These are phyloP conservation scores for Claviceps digitariae DNA, from an alignment of 2,329 filamentous ascomycete species.

Conservation along the genomic window DNA sequence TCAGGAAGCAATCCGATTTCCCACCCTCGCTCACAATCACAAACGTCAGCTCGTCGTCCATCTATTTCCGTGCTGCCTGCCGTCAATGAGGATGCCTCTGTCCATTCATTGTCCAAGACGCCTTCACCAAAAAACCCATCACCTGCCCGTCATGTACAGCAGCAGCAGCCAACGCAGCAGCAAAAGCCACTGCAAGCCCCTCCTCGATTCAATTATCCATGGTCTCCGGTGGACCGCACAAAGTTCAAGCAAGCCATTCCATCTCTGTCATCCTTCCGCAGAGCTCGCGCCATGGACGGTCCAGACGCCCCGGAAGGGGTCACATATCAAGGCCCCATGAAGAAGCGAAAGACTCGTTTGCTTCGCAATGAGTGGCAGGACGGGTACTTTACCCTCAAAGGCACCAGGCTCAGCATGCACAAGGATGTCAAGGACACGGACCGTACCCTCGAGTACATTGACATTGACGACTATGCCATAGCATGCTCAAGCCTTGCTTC, in stretches of 20 bases:
- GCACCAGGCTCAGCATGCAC: constrained; percentile 64
- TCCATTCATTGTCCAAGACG: constrained; percentile 21
- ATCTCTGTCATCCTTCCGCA: constrained; percentile 16
- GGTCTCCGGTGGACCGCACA: constrained; percentile 35
- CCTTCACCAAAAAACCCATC: constrained; percentile 21
- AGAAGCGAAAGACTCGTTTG: constrained; percentile 81
- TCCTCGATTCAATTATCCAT: constrained; percentile 41
- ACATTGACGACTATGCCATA: constrained; percentile 81
- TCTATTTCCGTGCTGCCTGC: constrained; percentile 56
- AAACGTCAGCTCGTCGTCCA: constrained; percentile 47
- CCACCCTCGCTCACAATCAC: constrained; percentile 35
- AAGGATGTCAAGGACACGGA: constrained; percentile 40
- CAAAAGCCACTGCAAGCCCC: constrained; percentile 34
- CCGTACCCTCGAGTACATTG: constrained; percentile 61
- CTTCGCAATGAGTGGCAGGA: constrained; percentile 90
- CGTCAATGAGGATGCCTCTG: constrained; percentile 50
- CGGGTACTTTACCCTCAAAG: constrained; percentile 75
- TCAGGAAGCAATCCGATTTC: constrained; percentile 18
- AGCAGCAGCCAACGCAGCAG: constrained; percentile 15
- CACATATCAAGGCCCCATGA: constrained; percentile 76
- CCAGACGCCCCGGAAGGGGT: constrained; percentile 31
- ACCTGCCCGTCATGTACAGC: constrained; percentile 19
- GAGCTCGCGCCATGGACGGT: constrained; percentile 13
- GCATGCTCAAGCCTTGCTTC: constrained; percentile 67
- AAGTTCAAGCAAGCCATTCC: constrained; percentile 33